These are phyloP conservation scores for Aphanomyces invadans DNA, from an alignment of 352 stramenopile genomes.

Conservation along the genomic window DNA sequence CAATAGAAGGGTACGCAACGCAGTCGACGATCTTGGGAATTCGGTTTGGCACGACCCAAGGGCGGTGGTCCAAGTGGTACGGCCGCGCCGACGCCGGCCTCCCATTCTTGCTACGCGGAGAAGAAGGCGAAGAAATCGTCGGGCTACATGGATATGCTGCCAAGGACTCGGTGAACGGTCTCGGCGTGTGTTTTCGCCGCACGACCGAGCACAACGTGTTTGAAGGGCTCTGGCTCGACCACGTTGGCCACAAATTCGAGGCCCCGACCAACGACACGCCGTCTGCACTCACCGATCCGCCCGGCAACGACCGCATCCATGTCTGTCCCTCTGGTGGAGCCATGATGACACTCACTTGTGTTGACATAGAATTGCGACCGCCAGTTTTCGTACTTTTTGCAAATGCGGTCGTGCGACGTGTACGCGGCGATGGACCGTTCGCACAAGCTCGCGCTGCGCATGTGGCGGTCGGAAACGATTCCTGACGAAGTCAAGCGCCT, in stretches of 20 bases:
- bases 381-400: slow-evolving; percentile 74
- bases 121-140: slow-evolving; percentile 63
- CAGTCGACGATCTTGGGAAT: slow-evolving; percentile 55
- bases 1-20: slow-evolving; percentile 61
- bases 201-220: slow-evolving; percentile 72
- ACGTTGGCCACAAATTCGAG: background rate
- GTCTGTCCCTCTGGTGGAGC: too few relatives aligned
- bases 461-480: slow-evolving; percentile 34
- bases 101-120: slow-evolving; percentile 53
- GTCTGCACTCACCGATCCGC: background rate
- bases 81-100: slow-evolving; percentile 60
- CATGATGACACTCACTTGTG: too few relatives aligned
- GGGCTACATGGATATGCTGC: slow-evolving; percentile 59
- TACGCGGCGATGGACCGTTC: slow-evolving; percentile 51
- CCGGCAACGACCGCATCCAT: slow-evolving; percentile 1
- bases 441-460: slow-evolving; percentile 43
- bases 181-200: slow-evolving; percentile 53
- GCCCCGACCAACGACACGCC: background rate
- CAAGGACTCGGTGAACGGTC: slow-evolving; percentile 49
- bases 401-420: slow-evolving; percentile 67
- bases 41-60: slow-evolving; percentile 48
- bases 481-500: slow-evolving; percentile 34
- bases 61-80: slow-evolving; percentile 68
- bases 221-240: slow-evolving; percentile 64
- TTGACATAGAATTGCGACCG: slow-evolving; percentile 47